Base-by-base conservation (phyloP, 148 eudicot species). In the Mesembryanthemum crystallinum region DNA sequence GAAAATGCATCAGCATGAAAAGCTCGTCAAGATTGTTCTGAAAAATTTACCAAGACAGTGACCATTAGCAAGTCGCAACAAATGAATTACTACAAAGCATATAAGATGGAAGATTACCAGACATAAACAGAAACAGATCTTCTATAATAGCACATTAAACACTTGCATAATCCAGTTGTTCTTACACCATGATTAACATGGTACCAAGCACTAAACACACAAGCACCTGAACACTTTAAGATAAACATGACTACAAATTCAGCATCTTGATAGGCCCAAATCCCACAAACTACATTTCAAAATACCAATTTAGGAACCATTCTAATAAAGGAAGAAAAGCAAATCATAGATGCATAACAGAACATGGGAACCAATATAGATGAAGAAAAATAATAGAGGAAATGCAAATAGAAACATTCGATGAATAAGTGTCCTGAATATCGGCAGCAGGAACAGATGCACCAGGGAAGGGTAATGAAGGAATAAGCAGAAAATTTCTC, bases 1-100 rank as follows among this genome's bases (percentile, higher is more conserved):
- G 98, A 78, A 96, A 96, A 85, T 96, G 99, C 99, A 96, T 96
- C 79, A 96, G 93, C 99, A 96, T 96, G 86, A 96, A 96, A 73
- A 96, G 97, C 85, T 96, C 99, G 78, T 96, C 98, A 82, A 96
- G 85, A 87, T 96, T 96, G 88, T 96, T 96, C 99, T 96, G 97
- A 62, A 86, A 81, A 67, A 14, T 33, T 37, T 32, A 52, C 32
- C 76, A 77, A 72, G 45, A 73, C 65, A 72, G 37, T 57, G 30
- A 67, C 49, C 61, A 73, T 67, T 28, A 67, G 35, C 13, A 73
- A 57, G 64, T 23, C 29, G 11, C 33, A 52, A 29, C 49, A 39
- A 55, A 33, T 15, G 43, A 35, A 32, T 76, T 39, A 81, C 21
- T 23, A 27, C 4, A 75, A 39, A 59, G 29, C 17, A 45, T 25